Evolutionary conservation across 192 early-diverging fungal genomes (phyloP), one percentile per base, ranked within the genome.

Genomic region (Coemansia sp.): DNA sequence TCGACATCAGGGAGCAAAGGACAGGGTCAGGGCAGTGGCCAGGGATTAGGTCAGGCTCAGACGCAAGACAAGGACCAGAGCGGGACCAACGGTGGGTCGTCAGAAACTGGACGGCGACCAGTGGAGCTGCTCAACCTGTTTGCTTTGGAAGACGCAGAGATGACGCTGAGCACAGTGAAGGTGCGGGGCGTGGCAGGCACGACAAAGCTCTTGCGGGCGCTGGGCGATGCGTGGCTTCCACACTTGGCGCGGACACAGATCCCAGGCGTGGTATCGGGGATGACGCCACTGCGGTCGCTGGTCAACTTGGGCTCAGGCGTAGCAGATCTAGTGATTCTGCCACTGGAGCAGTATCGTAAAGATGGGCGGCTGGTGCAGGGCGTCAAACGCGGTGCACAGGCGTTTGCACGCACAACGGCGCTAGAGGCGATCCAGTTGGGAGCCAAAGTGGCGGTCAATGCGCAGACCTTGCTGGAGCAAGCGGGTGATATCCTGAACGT

Each of bases 211-310:
- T 66, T 87, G n/a, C 84, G 88, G 26, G 83, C 77, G 20, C 70
- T 96, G 18, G 67, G 86, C 2, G 66, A 80, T 0, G 79, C 86
- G 57, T 98, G 97, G 97, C 73, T 97, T 11, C 94, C 93, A 10
- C 94, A 98, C 61, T 91, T 98, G 36, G 84, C 85, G n/a, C 87
- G 86, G 53, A 97, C 93, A 11, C 95, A 97, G 64, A 84, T 96
- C 2, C 92, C 94, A 0, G 84, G 90, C 20, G 85, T 98, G 62
- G 90, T 94, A 5, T 91, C 91, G 11, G 95, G 97, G 9, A 84
- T 98, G 15, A 83, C 92, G 14, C 92, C 93, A 6, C 86, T 98
- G 54, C 83, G 89, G 20, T 91, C 97, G 11, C 57, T 96, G 31
- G 93, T 97, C 12, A 97, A 95, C 55, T 56, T 98, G 24, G 92